Evolutionary conservation across 2,329 filamentous ascomycete genomes (phyloP).

Genomic region (Magnaporthiopsis rhizophila): DNA sequence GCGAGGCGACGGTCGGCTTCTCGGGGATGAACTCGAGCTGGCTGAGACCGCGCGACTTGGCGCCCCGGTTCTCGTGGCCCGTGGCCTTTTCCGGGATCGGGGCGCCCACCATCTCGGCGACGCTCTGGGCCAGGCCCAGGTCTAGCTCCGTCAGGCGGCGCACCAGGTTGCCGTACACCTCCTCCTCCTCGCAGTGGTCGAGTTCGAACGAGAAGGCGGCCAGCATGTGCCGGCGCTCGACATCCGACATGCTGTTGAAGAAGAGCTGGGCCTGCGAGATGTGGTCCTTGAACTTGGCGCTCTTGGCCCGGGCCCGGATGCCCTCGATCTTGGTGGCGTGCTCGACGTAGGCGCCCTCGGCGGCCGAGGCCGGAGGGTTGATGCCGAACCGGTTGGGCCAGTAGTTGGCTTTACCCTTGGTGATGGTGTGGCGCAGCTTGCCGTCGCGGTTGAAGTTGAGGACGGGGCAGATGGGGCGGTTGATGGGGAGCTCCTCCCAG

Average conservation of each 20-base stretch:
- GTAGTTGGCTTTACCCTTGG: constrained; percentile 67
- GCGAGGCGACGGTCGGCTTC: constrained; percentile 59
- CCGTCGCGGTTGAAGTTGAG: constrained; percentile 75
- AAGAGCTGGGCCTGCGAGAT: constrained; percentile 73
- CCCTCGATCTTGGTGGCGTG: constrained; percentile 58
- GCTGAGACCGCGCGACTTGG: constrained; percentile 58
- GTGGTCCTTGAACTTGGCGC: constrained; percentile 71
- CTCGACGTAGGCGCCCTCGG: constrained; percentile 62
- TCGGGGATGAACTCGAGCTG: constrained; percentile 59
- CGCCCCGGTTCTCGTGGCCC: constrained; percentile 54
- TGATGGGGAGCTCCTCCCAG: constrained; percentile 71
- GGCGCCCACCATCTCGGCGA: constrained; percentile 63
- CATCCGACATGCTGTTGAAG: constrained; percentile 64
- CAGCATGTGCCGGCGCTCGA: constrained; percentile 57
- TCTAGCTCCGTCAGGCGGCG: constrained; percentile 66
- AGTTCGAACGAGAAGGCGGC: constrained; percentile 62
- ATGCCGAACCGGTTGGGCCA: constrained; percentile 66
- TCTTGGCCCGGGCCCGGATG: constrained; percentile 61
- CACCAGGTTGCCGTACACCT: constrained; percentile 66
- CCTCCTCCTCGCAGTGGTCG: constrained; percentile 72
- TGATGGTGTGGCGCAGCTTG: constrained; percentile 63
- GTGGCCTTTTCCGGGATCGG: constrained; percentile 42
- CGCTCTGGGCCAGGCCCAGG: constrained; percentile 56
- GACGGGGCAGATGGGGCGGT: constrained; percentile 64
- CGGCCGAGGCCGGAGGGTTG: constrained; percentile 43